These are phyloP conservation scores for Niveomyces coronatus DNA, from an alignment of 2,329 filamentous ascomycete genomes.

Conservation along the genomic window DNA sequence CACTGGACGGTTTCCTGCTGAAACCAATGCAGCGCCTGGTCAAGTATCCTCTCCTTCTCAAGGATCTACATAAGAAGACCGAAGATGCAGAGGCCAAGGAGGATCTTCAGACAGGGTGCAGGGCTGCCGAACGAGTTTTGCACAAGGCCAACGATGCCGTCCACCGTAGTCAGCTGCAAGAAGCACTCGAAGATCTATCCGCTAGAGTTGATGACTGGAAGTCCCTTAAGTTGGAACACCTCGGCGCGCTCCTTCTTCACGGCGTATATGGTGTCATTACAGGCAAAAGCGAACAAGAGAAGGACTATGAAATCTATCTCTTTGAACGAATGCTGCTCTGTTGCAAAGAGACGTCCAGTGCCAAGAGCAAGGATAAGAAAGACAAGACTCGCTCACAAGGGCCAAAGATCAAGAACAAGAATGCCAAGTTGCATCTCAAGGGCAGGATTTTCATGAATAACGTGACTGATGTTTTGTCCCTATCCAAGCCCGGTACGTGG, in stretches of 20 bases:
- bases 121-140: constrained; percentile 71
- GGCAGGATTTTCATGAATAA: constrained; percentile 99
- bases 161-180: constrained; percentile 72
- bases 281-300: constrained; percentile 78
- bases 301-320: constrained; percentile 97
- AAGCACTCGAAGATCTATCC: constrained; percentile 74
- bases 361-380: constrained; percentile 72
- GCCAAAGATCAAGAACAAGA: constrained; percentile 52
- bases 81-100: constrained; percentile 60
- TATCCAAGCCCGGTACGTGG: constrained; percentile 74
- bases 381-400: constrained; percentile 47
- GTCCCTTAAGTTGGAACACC: constrained; percentile 79
- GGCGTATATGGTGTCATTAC: constrained; percentile 90
- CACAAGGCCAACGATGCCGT: constrained; percentile 85
- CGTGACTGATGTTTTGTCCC: constrained; percentile 84
- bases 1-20: constrained; percentile 81
- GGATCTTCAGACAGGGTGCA: constrained; percentile 68
- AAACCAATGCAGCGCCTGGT: constrained; percentile 95
- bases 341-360: constrained; percentile 87
- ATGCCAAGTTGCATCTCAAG: constrained; percentile 84
- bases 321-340: constrained; percentile 93
- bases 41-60: constrained; percentile 86
- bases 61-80: constrained; percentile 81
- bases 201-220: constrained; percentile 94
- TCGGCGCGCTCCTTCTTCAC: constrained; percentile 78